These are phyloP conservation scores for Saururus chinensis DNA, from an alignment of 164 flowering plant genomes.

Conservation along the genomic window DNA sequence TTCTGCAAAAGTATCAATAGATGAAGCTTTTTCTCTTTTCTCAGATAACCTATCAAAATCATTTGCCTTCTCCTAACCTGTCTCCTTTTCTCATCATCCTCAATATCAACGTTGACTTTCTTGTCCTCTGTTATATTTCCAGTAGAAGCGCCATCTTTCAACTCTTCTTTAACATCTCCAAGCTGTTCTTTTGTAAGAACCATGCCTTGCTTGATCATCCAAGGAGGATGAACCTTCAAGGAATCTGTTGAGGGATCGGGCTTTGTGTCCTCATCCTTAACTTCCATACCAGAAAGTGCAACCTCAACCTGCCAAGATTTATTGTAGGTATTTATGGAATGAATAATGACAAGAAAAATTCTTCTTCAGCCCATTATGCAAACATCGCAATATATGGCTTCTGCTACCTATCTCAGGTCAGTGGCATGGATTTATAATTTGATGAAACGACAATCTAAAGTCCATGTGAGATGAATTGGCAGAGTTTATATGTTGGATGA, in stretches of 20 bases:
- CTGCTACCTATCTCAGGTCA: too few relatives aligned
- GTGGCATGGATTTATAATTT: too few relatives aligned
- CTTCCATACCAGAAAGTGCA: conserved; percentile 61
- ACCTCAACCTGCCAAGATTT: conserved; percentile 73
- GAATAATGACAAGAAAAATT: neutral
- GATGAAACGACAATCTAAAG: too few relatives aligned
- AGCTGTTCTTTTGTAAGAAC: conserved; percentile 85
- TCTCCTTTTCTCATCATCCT: conserved; percentile 37
- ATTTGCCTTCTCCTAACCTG: conserved; percentile 27
- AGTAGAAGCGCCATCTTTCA: conserved; percentile 31
- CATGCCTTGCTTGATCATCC: conserved; percentile 99
- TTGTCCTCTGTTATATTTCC: conserved; percentile 46
- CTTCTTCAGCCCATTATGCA: neutral
- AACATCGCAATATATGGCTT: neutral
- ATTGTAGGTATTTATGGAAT: neutral
- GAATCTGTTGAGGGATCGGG: conserved; percentile 32
- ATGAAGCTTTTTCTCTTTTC: neutral
- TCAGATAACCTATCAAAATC: conserved; percentile 2
- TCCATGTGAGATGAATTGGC: too few relatives aligned
- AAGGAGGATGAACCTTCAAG: conserved; percentile 85
- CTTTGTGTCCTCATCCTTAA: conserved; percentile 62
- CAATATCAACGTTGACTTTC: conserved; percentile 28
- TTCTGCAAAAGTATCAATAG: conserved; percentile 31
- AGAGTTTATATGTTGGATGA: too few relatives aligned
- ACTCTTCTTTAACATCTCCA: conserved; percentile 59